Evolutionary conservation across 306 rosid genomes (phyloP).

Genomic region (Trichosanthes cucumerina): DNA sequence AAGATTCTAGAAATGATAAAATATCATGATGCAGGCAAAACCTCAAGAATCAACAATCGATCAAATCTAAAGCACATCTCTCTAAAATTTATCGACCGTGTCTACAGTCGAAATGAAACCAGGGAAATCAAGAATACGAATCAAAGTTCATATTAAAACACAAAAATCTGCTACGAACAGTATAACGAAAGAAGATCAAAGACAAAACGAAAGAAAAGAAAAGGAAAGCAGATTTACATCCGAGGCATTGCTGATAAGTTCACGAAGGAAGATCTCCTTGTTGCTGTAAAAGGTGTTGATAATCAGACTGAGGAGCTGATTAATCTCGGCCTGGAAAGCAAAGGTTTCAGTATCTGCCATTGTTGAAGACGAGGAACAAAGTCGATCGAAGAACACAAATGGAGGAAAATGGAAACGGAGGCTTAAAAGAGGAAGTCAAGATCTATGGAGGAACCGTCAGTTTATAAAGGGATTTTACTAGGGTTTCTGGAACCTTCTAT

Average conservation of each 20-base stretch:
- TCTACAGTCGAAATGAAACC: background rate
- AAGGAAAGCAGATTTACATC: background rate
- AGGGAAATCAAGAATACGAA: background rate
- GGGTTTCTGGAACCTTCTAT: background rate
- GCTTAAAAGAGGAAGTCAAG: background rate
- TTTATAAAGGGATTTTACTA: background rate
- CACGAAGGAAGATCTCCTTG: background rate
- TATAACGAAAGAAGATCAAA: background rate
- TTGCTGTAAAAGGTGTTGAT: slow-evolving; percentile 3
- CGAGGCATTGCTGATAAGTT: background rate
- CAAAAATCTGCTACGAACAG: background rate
- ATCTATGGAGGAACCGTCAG: background rate
- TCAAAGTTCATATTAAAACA: background rate
- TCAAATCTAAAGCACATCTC: background rate
- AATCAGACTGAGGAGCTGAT: background rate
- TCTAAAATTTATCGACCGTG: background rate
- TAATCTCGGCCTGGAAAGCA: slow-evolving; percentile 1
- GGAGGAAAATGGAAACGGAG: background rate
- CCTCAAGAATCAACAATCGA: no score
- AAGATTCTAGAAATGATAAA: background rate
- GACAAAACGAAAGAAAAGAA: background rate
- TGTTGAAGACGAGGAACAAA: background rate
- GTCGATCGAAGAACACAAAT: background rate
- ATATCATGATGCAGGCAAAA: background rate
- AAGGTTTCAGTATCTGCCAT: background rate